Base-by-base conservation (phyloP, 208 protist genomes). In the Vickermania ingenoplastis region DNA sequence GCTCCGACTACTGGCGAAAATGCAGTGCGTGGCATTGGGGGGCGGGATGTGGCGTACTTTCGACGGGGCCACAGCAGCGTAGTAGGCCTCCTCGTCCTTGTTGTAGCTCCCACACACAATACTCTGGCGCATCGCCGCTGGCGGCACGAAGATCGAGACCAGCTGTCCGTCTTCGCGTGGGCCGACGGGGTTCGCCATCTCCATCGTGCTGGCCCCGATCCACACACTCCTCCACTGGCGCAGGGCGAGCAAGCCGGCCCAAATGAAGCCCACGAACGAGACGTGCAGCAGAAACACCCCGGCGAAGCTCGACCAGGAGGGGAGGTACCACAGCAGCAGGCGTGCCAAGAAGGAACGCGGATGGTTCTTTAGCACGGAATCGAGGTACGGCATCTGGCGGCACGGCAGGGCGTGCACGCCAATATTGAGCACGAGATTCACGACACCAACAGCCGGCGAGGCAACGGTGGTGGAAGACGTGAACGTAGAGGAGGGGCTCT, bases 101-200 rank as follows among this genome's bases (percentile, higher is more conserved):
- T 75, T 53, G 26, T 71, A 48, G 29, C 53, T 28, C 41, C 11
- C 49, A 3, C 75, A 53, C 56, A 65, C 50, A 27, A 14, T 30
- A 7, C 45, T 31, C 31, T 50, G 27, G 17, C 26, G 41, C 5
- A 60, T 29, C n/a, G 55, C 45, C 1, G 51, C 51, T 1, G 45
- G 31, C 0, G 30, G 53, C 26, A 79, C 74, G 31, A 92, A 92
- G 53, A 88, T 83, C 2, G 61, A 61, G 21, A 92, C 79, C 26
- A 92, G 59, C 2, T 77, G 68, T 4, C 85, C 85, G 24, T 77
- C 59, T 7, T 51, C 78, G 57, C 79, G 59, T 14, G 83, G 71
- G 2, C 76, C 81, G n/a, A 86, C 67, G 22, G 81, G 85, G 68
- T 92, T 92, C 2, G 79, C 74, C 25, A 87, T 56, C 69, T 92